Base-by-base conservation (phyloP, 129 eudicot genomes). In the Saussurea involucrata region DNA sequence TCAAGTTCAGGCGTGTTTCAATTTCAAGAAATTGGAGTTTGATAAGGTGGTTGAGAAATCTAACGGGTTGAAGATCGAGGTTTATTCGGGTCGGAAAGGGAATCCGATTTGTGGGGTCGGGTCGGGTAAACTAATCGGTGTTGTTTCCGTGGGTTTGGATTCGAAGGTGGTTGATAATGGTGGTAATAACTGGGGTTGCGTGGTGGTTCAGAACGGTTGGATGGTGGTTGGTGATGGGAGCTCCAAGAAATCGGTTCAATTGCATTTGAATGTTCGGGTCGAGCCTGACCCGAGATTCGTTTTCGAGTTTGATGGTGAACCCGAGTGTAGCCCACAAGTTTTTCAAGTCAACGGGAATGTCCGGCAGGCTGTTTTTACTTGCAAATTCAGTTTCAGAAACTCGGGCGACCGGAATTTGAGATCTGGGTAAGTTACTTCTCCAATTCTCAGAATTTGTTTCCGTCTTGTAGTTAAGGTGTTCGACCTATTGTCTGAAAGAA, bases 301-400 rank as follows among this genome's bases (percentile, higher is more conserved):
- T 2, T 93, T 93, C 24, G 86, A 82, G 87, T 93, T 93, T 24
- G 98, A 87, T 66, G 97, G 95, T 0, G 92, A 90, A 63, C 97
- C 98, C 0, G 97, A 90, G 86, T 90, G 98, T 73, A 90, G 95
- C 37, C 98, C 98, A 4, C 98, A 90, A 32, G 95, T 93, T 18
- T 93, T 90, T 77, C 98, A 93, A 69, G 90, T 90, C 15, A 89
- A 90, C 42, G 97, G 98, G 68, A 90, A 90, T 68, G 89, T 93
- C 6, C 81, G 81, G 57, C 98, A 91, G 66, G 95, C 98, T 24
- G 98, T 90, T 67, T 93, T 93, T 11, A 85, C 95, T 77, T 93
- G 98, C 89, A 89, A 87, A 84, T 93, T 93, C 72, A 65, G 90
- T 20, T 87, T 85, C 82, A 87, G 92, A 71, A 88, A 78, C 58